These are phyloP conservation scores for Turritis glabra DNA, from an alignment of 345 rosid species.

Conservation along the genomic window DNA sequence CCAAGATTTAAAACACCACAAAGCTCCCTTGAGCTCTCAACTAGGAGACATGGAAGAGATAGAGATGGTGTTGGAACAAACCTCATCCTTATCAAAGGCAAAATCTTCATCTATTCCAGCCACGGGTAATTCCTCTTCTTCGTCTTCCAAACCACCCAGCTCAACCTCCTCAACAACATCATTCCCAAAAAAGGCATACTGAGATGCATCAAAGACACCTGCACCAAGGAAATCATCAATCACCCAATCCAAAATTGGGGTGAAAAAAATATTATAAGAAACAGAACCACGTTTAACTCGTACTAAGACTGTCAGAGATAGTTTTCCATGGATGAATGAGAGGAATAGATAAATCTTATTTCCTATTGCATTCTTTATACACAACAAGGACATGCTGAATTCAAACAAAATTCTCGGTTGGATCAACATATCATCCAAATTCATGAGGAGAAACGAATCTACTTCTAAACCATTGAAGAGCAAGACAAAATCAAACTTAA, in stretches of 20 bases:
- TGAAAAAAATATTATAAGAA: not conserved
- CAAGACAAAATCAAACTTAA: too few relatives aligned
- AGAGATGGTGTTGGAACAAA: conserved; percentile 23
- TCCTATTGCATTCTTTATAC: too few relatives aligned
- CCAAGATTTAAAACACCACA: conserved; percentile 1
- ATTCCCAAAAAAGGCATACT: conserved; percentile 89
- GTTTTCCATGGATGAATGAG: too few relatives aligned
- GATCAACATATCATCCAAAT: too few relatives aligned
- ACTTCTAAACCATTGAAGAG: too few relatives aligned
- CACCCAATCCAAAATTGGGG: not conserved
- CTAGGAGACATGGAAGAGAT: not conserved
- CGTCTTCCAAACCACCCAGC: conserved; percentile 92
- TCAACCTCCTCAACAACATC: conserved; percentile 88
- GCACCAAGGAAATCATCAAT: conserved; percentile 28
- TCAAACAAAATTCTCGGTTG: too few relatives aligned
- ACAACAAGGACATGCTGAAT: too few relatives aligned
- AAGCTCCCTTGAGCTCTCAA: not conserved
- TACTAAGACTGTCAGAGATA: not conserved
- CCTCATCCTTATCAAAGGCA: conserved; percentile 66
- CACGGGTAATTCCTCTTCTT: conserved; percentile 46
- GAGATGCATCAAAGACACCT: conserved; percentile 89
- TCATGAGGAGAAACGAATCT: too few relatives aligned
- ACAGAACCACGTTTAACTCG: not conserved
- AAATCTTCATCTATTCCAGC: conserved; percentile 60
- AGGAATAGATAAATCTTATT: too few relatives aligned